These are phyloP conservation scores for Kwoniella newhampshirensis DNA, from an alignment of 768 basidiomycete genomes.

Conservation along the genomic window DNA sequence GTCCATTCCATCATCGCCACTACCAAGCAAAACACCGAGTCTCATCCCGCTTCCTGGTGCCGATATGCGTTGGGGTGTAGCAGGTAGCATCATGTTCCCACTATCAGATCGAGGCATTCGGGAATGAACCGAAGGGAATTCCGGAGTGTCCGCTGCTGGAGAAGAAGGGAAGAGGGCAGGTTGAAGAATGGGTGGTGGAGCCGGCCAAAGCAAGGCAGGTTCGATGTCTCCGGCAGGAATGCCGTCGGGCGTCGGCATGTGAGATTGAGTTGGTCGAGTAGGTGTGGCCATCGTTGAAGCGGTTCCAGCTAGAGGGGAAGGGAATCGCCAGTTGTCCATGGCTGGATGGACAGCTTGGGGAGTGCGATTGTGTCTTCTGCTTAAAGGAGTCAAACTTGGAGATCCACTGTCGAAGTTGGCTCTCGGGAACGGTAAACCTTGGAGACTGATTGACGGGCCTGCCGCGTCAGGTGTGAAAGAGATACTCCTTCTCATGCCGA, in stretches of 20 bases:
- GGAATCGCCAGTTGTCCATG: slow-evolving; percentile 45
- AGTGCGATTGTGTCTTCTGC: slow-evolving; percentile 14
- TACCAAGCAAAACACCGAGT: slow-evolving; percentile 35
- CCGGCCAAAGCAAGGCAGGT: slow-evolving; percentile 35
- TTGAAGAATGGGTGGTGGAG: slow-evolving; percentile 25
- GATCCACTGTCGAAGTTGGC: slow-evolving; percentile 15
- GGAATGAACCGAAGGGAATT: slow-evolving; percentile 2
- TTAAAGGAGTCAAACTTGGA: slow-evolving; percentile 11
- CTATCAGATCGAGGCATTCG: not conserved
- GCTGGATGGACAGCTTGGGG: slow-evolving; percentile 29
- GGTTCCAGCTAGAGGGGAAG: slow-evolving; percentile 16
- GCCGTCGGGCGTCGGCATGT: slow-evolving; percentile 10
- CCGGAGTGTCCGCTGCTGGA: slow-evolving; percentile 30
- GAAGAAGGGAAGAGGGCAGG: slow-evolving; percentile 36
- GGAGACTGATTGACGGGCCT: slow-evolving; percentile 29
- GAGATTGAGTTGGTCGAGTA: slow-evolving; percentile 23
- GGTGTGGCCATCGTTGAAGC: slow-evolving; percentile 26
- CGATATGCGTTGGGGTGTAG: slow-evolving; percentile 4
- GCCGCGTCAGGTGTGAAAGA: slow-evolving; percentile 37
- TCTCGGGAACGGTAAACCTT: slow-evolving; percentile 17
- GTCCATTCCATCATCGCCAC: slow-evolving; percentile 26
- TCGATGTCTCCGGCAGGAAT: slow-evolving; percentile 5
- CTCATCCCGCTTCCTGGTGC: slow-evolving; percentile 30
- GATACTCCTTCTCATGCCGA: slow-evolving; percentile 27
- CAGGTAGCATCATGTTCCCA: not conserved